Percentiles rank a stretch among this genome's conserved stretches.
Evolutionary conservation across 169 alveolate species (phyloP).

Genomic region (Cyclospora cayetanensis): DNA sequence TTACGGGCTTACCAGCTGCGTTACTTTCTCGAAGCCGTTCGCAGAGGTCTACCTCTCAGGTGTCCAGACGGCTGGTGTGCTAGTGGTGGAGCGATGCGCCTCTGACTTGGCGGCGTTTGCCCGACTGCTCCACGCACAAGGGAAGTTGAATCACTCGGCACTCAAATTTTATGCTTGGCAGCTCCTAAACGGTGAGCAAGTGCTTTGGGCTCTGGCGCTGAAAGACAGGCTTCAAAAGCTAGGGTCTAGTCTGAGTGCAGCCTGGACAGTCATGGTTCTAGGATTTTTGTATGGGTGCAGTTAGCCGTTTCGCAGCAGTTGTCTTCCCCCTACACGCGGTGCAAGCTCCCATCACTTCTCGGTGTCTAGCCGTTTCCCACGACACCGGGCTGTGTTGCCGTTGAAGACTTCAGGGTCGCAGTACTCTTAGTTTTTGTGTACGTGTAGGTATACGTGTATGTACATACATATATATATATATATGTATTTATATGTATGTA

Average conservation of each 20-base stretch:
- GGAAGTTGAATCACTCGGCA: conserved; percentile 1
- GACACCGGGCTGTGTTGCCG: neutral
- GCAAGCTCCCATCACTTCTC: neutral
- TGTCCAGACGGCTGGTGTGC: neutral
- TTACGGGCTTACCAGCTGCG: neutral
- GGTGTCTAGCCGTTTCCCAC: neutral
- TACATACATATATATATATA: no score
- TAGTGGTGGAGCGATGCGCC: neutral
- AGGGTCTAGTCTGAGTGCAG: neutral
- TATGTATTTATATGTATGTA: neutral
- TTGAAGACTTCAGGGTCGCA: neutral
- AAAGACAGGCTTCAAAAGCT: neutral
- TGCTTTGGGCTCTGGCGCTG: neutral
- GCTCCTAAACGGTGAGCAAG: conserved; percentile 25
- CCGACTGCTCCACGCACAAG: neutral
- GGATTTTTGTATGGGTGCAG: no score
- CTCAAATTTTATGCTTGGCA: conserved; percentile 47
- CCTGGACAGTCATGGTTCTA: no score
- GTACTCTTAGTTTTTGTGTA: no score
- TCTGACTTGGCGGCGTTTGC: neutral
- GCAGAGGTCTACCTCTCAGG: conserved; percentile 34
- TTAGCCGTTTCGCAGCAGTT: no score
- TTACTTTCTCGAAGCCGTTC: neutral
- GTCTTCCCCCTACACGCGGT: no score
- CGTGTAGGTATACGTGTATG: no score